A percentile compares a stretch with the other conserved stretches of the same genome.
phyloP scores from a whole-genome alignment of 257 asterid species.

The Solanum sparsipilum region DNA sequence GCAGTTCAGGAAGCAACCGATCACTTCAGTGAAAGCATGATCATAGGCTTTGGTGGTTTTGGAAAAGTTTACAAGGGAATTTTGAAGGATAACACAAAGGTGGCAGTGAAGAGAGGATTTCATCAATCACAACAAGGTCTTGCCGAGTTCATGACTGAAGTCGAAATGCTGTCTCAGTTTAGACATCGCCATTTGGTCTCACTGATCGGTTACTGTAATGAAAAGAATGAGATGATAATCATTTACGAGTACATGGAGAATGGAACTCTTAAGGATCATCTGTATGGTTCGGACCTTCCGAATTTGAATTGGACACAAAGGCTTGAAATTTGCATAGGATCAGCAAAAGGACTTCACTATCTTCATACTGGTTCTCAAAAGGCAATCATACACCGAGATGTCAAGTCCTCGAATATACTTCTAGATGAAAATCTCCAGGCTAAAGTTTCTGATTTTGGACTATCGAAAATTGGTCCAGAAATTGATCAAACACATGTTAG shows the following conservation, averaged over 20 bases:
- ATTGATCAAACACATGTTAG: slow-evolving; percentile 33
- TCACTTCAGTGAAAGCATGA: slow-evolving; percentile 17
- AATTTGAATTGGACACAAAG: slow-evolving; percentile 24
- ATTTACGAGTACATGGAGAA: slow-evolving; percentile 38
- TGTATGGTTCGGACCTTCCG: slow-evolving; percentile 16
- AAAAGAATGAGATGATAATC: slow-evolving; percentile 29
- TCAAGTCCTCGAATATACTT: slow-evolving; percentile 32
- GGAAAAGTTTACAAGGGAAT: slow-evolving; percentile 33
- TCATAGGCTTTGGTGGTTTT: slow-evolving; percentile 35
- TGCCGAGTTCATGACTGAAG: slow-evolving; percentile 27
- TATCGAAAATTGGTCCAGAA: slow-evolving; percentile 32
- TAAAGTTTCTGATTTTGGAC: slow-evolving; percentile 37
- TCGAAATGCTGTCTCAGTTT: slow-evolving; percentile 31
- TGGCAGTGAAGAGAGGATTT: slow-evolving; percentile 32
- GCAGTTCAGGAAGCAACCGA: slow-evolving; percentile 28
- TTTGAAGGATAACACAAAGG: slow-evolving; percentile 20
- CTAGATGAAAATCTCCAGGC: slow-evolving; percentile 31
- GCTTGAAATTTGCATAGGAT: slow-evolving; percentile 38
- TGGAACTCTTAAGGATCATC: slow-evolving; percentile 25
- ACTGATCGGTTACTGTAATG: slow-evolving; percentile 30
- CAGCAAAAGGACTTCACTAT: slow-evolving; percentile 43
- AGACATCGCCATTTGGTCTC: slow-evolving; percentile 39
- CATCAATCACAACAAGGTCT: slow-evolving; percentile 20
- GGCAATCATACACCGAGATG: slow-evolving; percentile 35
- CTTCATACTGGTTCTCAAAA: slow-evolving; percentile 29